Conservation (phyloP, 2,329 filamentous ascomycete species). For the Fusarium poae region DNA sequence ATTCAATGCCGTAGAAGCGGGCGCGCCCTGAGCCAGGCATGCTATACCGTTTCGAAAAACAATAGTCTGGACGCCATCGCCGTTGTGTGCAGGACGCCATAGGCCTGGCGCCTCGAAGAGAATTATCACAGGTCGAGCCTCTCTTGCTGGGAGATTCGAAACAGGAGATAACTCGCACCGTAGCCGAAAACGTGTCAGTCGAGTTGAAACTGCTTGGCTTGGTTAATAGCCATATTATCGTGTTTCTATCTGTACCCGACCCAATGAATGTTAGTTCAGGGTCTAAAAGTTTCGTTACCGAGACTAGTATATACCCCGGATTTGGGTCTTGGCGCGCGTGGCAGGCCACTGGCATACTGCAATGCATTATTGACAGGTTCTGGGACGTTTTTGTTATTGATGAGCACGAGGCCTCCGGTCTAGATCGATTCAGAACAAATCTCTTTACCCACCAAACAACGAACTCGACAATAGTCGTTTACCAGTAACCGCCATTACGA, state of each 20-base stretch:
- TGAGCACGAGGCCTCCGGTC: not conserved
- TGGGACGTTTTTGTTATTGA: not conserved
- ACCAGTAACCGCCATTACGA: not conserved
- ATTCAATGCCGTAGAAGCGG: slow-evolving; percentile 9
- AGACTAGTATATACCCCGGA: slow-evolving; percentile 22
- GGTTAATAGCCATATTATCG: slow-evolving; percentile 3
- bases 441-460: not conserved
- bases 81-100: slow-evolving; percentile 4
- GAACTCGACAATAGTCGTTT: not conserved
- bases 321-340: slow-evolving; percentile 6
- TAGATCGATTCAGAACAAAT: not conserved
- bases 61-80: slow-evolving; percentile 5
- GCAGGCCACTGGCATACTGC: not conserved
- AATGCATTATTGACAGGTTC: not conserved
- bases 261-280: slow-evolving; percentile 8
- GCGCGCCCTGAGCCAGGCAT: not conserved
- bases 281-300: slow-evolving; percentile 26
- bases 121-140: not conserved
- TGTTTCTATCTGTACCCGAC: slow-evolving; percentile 7
- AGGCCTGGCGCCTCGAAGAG: not conserved
- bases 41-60: slow-evolving; percentile 10
- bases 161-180: not conserved
- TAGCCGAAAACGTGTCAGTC: not conserved
- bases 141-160: slow-evolving; percentile 5
- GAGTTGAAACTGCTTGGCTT: slow-evolving; percentile 9